Evolutionary conservation across 306 rosid genomes (phyloP), one percentile per base, ranked within the genome.

Genomic region (Lathyrus oleraceus): DNA sequence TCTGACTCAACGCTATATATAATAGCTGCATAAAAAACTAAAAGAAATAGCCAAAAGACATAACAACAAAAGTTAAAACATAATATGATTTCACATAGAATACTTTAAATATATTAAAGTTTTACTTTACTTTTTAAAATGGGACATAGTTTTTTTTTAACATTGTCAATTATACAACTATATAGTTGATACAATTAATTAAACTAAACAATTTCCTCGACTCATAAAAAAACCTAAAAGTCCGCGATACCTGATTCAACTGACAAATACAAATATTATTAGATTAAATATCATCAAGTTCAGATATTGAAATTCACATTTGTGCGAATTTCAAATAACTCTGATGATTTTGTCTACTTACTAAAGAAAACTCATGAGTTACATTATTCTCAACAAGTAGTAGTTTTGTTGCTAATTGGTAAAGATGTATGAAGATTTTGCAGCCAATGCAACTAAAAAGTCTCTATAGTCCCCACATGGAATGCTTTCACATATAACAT

Each of bases 381-480:
- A 13, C 64, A 49, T 56, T 73, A 48, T 61, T 72, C 20, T 61
- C 44, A 81, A 38, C 48, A 51, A 32, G n/a, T n/a, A n/a, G n/a
- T n/a, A n/a, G 23, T 32, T 19, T 40, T 48, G 28, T 40, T 69
- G 59, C 62, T 8, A 32, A 47, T 56, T 69, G 47, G 57, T 8
- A 23, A 21, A 21, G 16, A 74, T 25, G 14, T 11, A 15, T 10
- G 35, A 30, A 79, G 73, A 75, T 65, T 78, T 84, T 63, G 79
- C 74, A 69, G 83, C 86, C 78, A 90, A 79, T 45, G 88, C 85
- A 61, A 83, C 68, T 52, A 87, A 75, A 73, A 87, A 86, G 58
- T 84, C 87, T 81, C 80, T 86, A 43, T 77, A 79, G 39, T 78
- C 83, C 5, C 86, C 83, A 16, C 61, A 67, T 10, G 83, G 81